phyloP scores from a whole-genome alignment of 805 yeast genomes.

The Ogataea nakhonphanomensis region DNA sequence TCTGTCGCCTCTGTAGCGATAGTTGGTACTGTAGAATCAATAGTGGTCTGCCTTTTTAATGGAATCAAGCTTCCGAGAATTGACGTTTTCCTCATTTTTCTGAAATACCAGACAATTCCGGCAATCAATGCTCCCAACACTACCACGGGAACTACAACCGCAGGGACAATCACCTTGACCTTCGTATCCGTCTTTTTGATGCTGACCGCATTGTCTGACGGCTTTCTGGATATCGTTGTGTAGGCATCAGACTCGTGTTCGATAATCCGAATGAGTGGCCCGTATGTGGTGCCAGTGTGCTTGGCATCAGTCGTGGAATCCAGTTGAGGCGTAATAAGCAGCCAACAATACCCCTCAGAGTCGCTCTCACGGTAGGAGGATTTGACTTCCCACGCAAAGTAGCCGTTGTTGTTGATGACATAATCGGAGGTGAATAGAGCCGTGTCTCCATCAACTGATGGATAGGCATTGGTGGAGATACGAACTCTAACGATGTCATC shows the following conservation, averaged over 20 bases:
- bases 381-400: slow-evolving; percentile 35
- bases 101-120: slow-evolving; percentile 33
- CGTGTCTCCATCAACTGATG: slow-evolving; percentile 32
- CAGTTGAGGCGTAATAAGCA: slow-evolving; percentile 38
- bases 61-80: too few species aligned
- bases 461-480: slow-evolving; percentile 34
- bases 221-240: slow-evolving; percentile 34
- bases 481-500: slow-evolving; percentile 35
- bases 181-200: slow-evolving; percentile 18
- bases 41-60: too few species aligned
- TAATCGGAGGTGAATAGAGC: slow-evolving; percentile 34
- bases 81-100: slow-evolving; percentile 1
- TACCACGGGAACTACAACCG: slow-evolving; percentile 42
- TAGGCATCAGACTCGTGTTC: slow-evolving; percentile 30
- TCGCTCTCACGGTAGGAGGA: slow-evolving; percentile 25
- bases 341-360: slow-evolving; percentile 35
- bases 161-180: slow-evolving; percentile 38
- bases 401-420: slow-evolving; percentile 38
- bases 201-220: slow-evolving; percentile 37
- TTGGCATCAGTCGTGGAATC: slow-evolving; percentile 34
- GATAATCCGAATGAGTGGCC: slow-evolving; percentile 40
- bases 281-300: slow-evolving; percentile 37
- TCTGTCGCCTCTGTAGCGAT: too few species aligned
- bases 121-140: slow-evolving; percentile 29
- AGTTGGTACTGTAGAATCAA: too few species aligned